phyloP scores from a whole-genome alignment of 169 alveolate genomes.

The Neospora caninum region DNA sequence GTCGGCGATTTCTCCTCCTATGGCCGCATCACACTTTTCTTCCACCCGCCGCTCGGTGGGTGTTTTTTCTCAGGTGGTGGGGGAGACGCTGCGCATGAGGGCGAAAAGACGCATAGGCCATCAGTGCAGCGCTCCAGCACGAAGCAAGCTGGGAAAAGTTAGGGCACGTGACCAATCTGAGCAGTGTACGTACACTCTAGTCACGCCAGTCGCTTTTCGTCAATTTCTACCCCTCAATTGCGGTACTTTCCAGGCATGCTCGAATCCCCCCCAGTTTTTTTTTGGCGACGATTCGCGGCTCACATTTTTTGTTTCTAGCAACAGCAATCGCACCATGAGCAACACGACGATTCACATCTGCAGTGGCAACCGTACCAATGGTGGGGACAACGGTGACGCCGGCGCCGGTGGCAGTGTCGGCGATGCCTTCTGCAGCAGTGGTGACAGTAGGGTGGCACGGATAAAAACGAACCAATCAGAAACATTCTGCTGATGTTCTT shows the following conservation, averaged over 20 bases:
- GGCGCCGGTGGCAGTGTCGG: neutral
- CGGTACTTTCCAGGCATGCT: neutral
- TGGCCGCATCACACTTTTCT: too few species aligned
- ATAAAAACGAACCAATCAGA: neutral
- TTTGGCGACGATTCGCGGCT: neutral
- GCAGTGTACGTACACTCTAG: too few species aligned
- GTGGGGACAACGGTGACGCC: neutral
- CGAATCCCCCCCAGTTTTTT: neutral
- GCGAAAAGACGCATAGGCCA: neutral
- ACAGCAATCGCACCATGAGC: slow-evolving; percentile 15
- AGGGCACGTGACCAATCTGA: neutral
- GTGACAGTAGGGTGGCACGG: slow-evolving; percentile 38
- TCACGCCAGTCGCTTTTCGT: too few species aligned
- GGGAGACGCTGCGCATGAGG: neutral
- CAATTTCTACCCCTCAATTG: too few species aligned
- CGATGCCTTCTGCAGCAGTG: slow-evolving; percentile 29
- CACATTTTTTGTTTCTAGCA: neutral
- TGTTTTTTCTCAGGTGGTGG: neutral
- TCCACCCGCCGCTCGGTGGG: neutral
- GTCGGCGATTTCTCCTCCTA: neutral
- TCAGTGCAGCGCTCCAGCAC: neutral
- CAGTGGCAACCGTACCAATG: slow-evolving; percentile 12
- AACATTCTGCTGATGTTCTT: neutral
- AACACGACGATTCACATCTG: slow-evolving; percentile 8
- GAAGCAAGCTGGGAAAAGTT: neutral